Conservation (phyloP, 2,329 filamentous ascomycete genomes). For the Fusarium buxicola region DNA sequence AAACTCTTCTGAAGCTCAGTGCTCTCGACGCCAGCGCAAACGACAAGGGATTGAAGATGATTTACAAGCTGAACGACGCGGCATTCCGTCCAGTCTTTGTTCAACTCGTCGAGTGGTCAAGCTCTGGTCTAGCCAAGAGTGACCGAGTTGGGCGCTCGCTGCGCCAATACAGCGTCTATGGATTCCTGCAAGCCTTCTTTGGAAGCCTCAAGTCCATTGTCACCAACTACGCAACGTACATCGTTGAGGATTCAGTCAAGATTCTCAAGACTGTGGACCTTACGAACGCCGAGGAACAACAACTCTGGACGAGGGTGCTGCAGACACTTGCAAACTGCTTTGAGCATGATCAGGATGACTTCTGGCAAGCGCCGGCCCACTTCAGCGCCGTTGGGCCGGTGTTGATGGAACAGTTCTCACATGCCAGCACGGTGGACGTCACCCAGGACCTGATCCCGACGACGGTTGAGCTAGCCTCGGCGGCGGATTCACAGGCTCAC, state of each 20-base stretch:
- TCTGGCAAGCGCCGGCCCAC: conserved; percentile 93
- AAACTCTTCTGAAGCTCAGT: conserved; percentile 60
- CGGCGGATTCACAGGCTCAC: conserved; percentile 87
- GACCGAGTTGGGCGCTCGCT: conserved; percentile 68
- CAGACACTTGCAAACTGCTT: conserved; percentile 80
- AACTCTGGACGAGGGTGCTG: conserved; percentile 77
- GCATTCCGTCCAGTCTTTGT: conserved; percentile 93
- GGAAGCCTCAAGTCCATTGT: conserved; percentile 91
- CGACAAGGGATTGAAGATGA: conserved; percentile 84
- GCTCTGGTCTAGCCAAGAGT: conserved; percentile 68
- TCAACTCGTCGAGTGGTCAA: conserved; percentile 85
- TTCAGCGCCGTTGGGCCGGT: conserved; percentile 78
- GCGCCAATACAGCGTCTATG: conserved; percentile 81
- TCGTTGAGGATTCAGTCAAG: conserved; percentile 79
- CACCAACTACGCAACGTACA: conserved; percentile 88
- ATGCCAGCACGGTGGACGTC: conserved; percentile 59
- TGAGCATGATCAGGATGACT: conserved; percentile 91
- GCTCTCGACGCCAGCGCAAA: conserved; percentile 74
- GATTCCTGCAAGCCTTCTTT: conserved; percentile 84
- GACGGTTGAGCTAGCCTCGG: conserved; percentile 81
- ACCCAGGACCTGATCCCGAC: conserved; percentile 73
- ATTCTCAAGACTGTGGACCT: conserved; percentile 68
- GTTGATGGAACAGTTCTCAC: conserved; percentile 74
- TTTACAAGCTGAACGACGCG: conserved; percentile 95
- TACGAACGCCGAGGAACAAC: conserved; percentile 59